Base-by-base conservation (phyloP, 768 basidiomycete species). In the Gymnopilus dilepis region DNA sequence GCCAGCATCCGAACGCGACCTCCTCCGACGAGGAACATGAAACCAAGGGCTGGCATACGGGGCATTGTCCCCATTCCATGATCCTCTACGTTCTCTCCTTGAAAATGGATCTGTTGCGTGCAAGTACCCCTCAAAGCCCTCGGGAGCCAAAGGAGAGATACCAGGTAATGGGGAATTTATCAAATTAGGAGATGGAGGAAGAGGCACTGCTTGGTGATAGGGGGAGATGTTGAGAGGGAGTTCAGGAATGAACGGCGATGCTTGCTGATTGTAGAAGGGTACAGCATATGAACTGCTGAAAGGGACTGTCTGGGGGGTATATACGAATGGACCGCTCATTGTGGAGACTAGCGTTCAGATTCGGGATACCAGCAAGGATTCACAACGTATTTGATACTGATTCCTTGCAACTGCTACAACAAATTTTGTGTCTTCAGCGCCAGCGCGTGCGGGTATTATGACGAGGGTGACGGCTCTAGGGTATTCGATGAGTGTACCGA, bases 181-280 rank as follows among this genome's bases (percentile, higher is more conserved):
- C 12, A 58, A 34, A 53, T 67, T 58, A 1, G 72, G 72, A 5
- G 72, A 70, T 3, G 65, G 65, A 0, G 68, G 70, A 9, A 72
- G 61, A 26, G 67, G 56, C 2, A 60, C 61, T 38, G 52, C 37
- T 24, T 37, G 52, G n/a, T 33, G 42, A 30, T 47, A 76, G 4
- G 82, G 82, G 7, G 82, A 82, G 17, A 72, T 42, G 47, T 60
- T 64, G 58, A 81, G 72, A 5, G 74, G 59, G 33, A 76, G 62
- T 26, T 74, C 71, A 2, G 82, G 82, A 41, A 80, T 74, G 65
- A 84, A 84, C 1, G 83, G 81, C 0, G 82, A 81, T 66, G 72
- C 33, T 48, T 57, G 62, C 48, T 69, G 69, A 24, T 30, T 57
- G 73, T 75, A 65, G 70, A 70, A 65, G 64, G 74, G 22, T 56